Evolutionary conservation across 78 protist genomes (phyloP).

Genomic region (Dictyostelium purpureum): DNA sequence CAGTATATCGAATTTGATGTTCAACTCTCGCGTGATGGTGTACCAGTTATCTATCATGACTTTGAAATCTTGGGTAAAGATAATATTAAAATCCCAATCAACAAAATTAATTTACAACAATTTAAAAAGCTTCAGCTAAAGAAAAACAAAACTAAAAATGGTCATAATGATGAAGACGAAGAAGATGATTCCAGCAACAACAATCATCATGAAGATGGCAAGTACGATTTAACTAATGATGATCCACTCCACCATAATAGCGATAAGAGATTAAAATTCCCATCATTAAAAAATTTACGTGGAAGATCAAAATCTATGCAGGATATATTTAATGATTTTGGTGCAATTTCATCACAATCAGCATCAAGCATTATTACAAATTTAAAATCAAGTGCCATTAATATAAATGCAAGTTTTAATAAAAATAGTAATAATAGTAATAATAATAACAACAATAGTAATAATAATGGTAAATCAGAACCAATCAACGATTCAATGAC

Average conservation of each 20-base stretch:
- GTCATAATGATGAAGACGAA: background rate
- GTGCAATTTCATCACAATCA: background rate
- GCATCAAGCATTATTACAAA: background rate
- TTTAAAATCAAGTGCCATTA: background rate
- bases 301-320: conserved; percentile 33
- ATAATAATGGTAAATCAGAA: background rate
- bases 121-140: background rate
- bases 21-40: conserved; percentile 78
- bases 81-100: conserved; percentile 49
- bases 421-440: background rate
- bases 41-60: conserved; percentile 86
- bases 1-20: conserved; percentile 87
- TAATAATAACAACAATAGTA: background rate
- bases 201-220: background rate
- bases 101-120: conserved; percentile 14
- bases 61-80: conserved; percentile 20
- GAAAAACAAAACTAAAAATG: background rate
- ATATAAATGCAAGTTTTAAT: background rate
- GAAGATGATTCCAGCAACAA: background rate
- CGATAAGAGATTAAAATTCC: background rate
- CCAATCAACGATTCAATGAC: conserved; percentile 41
- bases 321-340: conserved; percentile 12
- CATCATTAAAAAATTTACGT: background rate
- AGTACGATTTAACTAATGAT: background rate
- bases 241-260: background rate